Evolutionary conservation across 2,329 filamentous ascomycete genomes (phyloP), one percentile per base, ranked within the genome.

Genomic region (Trichoderma simmonsii): DNA sequence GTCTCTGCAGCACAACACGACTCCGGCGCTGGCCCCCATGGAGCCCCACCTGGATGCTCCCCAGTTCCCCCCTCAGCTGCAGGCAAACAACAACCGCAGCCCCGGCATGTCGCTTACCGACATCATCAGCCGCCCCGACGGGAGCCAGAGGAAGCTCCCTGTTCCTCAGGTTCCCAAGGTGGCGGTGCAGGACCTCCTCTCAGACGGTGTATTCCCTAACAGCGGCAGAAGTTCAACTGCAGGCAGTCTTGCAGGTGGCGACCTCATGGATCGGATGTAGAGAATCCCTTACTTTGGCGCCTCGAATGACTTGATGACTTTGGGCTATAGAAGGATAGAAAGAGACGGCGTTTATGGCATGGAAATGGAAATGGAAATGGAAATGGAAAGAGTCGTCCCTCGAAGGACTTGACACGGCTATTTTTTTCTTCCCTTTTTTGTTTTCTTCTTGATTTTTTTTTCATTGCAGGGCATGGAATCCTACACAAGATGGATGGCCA

Each of bases 121-220:
- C 80, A 98, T 98, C 78, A 96, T 98, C 85, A 94, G 92, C 79
- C 91, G 92, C 76, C 89, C 94, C 1, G 95, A 98, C 75, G 94
- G 94, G 48, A 92, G 92, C 28, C 93, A 96, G 83, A 87, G 95
- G 77, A 98, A 98, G 82, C 86, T 98, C 21, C 95, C 95, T 0
- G 93, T 97, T 18, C 94, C 94, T 6, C 93, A 95, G 82, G 89
- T 95, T n/a, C 93, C 94, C 70, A 96, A 96, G 81, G 92, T 97
- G 57, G 92, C 92, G 2, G 91, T 97, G 6, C 92, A 95, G 77
- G 95, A 98, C 77, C 87, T 98, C 71, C 85, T 97, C 72, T 91
- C 91, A 74, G 86, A 89, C 1, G 87, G 84, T 63, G 89, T 88
- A 63, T 92, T 90, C 74, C 91, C 90, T 79, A 86, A 88, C 63